These are phyloP conservation scores for Suillus ampliporus DNA, from an alignment of 768 basidiomycete species.

Conservation along the genomic window DNA sequence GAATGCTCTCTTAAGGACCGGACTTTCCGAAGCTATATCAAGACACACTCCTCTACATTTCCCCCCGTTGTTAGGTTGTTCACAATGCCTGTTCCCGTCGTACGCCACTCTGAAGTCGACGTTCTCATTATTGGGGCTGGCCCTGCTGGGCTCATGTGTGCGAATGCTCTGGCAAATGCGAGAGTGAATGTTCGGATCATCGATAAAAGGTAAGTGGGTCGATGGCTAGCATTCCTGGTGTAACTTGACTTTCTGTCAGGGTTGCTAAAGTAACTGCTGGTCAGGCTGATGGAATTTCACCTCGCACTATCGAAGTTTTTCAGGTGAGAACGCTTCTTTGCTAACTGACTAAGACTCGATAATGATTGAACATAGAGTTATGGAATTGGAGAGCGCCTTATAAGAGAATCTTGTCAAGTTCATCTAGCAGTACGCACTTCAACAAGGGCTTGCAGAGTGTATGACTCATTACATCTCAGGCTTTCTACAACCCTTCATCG, in stretches of 20 bases:
- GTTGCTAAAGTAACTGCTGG: constrained; percentile 23
- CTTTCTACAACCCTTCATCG: constrained; percentile 74
- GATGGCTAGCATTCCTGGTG: constrained; percentile 3
- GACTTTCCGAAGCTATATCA: constrained; percentile 11
- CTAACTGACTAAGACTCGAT: background rate
- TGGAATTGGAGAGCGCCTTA: constrained; percentile 66
- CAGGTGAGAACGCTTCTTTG: constrained; percentile 37
- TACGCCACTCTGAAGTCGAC: constrained; percentile 39
- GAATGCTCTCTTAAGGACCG: background rate
- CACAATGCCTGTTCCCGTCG: constrained; percentile 9
- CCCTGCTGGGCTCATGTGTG: constrained; percentile 49
- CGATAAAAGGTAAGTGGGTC: constrained; percentile 42
- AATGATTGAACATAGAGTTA: constrained; percentile 58
- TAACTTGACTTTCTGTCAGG: constrained; percentile 16
- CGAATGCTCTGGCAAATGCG: constrained; percentile 44
- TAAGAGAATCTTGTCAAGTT: constrained; percentile 67
- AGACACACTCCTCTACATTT: background rate
- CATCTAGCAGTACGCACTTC: constrained; percentile 60
- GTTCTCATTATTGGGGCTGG: constrained; percentile 50
- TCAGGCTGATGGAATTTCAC: constrained; percentile 36
- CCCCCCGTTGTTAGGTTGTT: constrained; percentile 5
- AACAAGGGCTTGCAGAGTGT: background rate
- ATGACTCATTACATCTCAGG: constrained; percentile 43
- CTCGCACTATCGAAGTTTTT: constrained; percentile 47
- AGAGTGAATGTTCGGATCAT: constrained; percentile 44